Evolutionary conservation across 371 early-diverging fungal species (phyloP).

Genomic region (Quaeritorhiza haematococci): DNA sequence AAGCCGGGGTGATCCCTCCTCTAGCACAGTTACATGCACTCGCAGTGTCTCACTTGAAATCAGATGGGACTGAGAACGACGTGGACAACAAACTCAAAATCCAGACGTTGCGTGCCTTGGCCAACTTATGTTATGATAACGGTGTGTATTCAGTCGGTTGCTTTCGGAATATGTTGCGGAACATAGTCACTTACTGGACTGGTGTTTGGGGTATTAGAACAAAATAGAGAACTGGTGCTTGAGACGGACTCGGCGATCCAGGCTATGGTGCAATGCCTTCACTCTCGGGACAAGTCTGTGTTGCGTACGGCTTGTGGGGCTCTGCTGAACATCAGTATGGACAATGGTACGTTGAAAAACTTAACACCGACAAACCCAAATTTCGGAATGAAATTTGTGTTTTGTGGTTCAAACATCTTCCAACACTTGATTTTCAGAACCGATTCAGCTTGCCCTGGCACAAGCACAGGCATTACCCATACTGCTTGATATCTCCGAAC

Average conservation of each 20-base stretch:
- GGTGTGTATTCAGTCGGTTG: conserved; percentile 47
- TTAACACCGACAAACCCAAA: neutral
- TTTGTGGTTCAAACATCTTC: too few relatives aligned
- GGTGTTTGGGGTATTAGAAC: conserved; percentile 49
- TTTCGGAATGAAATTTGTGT: too few relatives aligned
- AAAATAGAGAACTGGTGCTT: conserved; percentile 58
- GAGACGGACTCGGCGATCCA: conserved; percentile 43
- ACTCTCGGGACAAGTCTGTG: conserved; percentile 34
- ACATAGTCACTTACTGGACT: too few relatives aligned
- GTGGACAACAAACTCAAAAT: conserved; percentile 21
- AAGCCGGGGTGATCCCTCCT: conserved; percentile 14
- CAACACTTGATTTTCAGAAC: conserved; percentile 24
- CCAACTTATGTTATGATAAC: conserved; percentile 74
- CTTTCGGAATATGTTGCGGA: too few relatives aligned
- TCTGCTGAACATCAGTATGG: conserved; percentile 69
- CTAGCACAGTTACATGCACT: conserved; percentile 7
- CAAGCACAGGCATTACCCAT: conserved; percentile 9
- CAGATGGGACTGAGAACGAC: conserved; percentile 3
- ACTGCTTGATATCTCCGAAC: conserved; percentile 16
- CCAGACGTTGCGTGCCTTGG: conserved; percentile 65
- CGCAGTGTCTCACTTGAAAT: neutral
- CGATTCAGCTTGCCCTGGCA: conserved; percentile 27
- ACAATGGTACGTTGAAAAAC: conserved; percentile 53
- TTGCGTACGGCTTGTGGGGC: conserved; percentile 62
- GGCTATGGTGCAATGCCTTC: conserved; percentile 38